Conservation (phyloP, 1,284 basidiomycete genomes). For the Apiotrichum brassicae region DNA sequence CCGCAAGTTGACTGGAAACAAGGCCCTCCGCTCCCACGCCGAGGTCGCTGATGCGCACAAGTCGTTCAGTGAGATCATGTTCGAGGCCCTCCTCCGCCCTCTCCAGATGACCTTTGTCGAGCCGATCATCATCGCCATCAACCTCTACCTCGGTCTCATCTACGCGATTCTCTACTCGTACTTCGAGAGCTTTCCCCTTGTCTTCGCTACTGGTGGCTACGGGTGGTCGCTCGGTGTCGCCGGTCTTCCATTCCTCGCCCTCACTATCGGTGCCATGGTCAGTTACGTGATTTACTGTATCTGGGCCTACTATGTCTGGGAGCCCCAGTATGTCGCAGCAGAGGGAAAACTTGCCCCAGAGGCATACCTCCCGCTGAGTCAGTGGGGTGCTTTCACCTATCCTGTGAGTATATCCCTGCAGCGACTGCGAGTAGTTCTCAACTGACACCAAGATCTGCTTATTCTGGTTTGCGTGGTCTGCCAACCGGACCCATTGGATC, state of each 20-base stretch:
- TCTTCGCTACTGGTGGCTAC: slow-evolving; percentile 12
- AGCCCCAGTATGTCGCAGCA: slow-evolving; percentile 15
- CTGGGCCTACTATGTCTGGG: slow-evolving; percentile 33
- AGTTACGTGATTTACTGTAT: slow-evolving; percentile 26
- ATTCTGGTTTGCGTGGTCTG: slow-evolving; percentile 43
- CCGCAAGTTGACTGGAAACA: slow-evolving; percentile 46
- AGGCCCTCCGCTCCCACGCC: slow-evolving; percentile 37
- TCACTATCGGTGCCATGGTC: slow-evolving; percentile 19
- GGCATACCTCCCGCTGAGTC: slow-evolving; percentile 25
- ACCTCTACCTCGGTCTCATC: slow-evolving; percentile 27
- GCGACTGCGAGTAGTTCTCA: no score
- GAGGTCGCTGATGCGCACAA: slow-evolving; percentile 29
- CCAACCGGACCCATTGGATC: slow-evolving; percentile 33
- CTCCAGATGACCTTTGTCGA: slow-evolving; percentile 35
- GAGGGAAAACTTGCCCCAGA: slow-evolving; percentile 12
- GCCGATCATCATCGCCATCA: slow-evolving; percentile 35
- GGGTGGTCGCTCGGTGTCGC: slow-evolving; percentile 33
- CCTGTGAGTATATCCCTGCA: slow-evolving; percentile 15
- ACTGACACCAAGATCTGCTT: slow-evolving; percentile 21
- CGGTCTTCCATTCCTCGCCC: slow-evolving; percentile 37
- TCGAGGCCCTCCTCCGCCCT: slow-evolving; percentile 34
- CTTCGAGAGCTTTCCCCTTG: slow-evolving; percentile 21
- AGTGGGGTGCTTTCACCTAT: slow-evolving; percentile 36
- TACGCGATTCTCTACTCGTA: slow-evolving; percentile 34
- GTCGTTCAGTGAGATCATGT: slow-evolving; percentile 21